Evolutionary conservation across 2,329 filamentous ascomycete genomes (phyloP).

Genomic region (Polytolypa hystricis): DNA sequence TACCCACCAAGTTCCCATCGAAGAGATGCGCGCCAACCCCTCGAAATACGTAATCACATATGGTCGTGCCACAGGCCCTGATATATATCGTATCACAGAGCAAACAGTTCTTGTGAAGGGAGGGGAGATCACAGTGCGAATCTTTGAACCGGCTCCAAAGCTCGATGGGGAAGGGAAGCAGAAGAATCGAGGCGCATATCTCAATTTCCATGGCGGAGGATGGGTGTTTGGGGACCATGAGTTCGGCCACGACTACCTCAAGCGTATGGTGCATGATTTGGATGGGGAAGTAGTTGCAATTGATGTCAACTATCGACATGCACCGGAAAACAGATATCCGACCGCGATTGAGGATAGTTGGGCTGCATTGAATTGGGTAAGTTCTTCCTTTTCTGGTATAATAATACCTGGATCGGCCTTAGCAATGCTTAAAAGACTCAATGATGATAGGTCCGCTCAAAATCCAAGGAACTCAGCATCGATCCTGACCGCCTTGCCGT

Average conservation of each 20-base stretch:
- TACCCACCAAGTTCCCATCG: slow-evolving; percentile 33
- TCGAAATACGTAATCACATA: slow-evolving; percentile 28
- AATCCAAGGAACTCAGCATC: slow-evolving; percentile 24
- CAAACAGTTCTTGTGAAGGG: slow-evolving; percentile 30
- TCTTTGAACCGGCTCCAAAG: slow-evolving; percentile 27
- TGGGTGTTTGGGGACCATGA: slow-evolving; percentile 34
- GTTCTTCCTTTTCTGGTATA: slow-evolving; percentile 4
- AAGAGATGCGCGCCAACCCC: slow-evolving; percentile 29
- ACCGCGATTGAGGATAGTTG: slow-evolving; percentile 31
- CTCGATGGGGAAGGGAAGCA: slow-evolving; percentile 16
- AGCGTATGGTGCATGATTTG: slow-evolving; percentile 27
- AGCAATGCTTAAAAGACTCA: background rate
- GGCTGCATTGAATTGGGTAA: slow-evolving; percentile 30
- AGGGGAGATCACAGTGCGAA: slow-evolving; percentile 30
- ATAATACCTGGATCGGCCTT: background rate
- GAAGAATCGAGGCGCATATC: slow-evolving; percentile 28
- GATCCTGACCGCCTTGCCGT: slow-evolving; percentile 25
- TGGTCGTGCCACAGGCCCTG: slow-evolving; percentile 26
- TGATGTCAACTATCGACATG: slow-evolving; percentile 35
- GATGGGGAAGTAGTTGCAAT: slow-evolving; percentile 31
- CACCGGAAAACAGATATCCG: slow-evolving; percentile 30
- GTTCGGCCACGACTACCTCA: slow-evolving; percentile 32
- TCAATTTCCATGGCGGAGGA: slow-evolving; percentile 33
- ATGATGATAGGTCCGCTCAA: slow-evolving; percentile 20
- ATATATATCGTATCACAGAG: slow-evolving; percentile 30